Base-by-base conservation (phyloP, 177 flowering plant species). In the Vitis hybrid region DNA sequence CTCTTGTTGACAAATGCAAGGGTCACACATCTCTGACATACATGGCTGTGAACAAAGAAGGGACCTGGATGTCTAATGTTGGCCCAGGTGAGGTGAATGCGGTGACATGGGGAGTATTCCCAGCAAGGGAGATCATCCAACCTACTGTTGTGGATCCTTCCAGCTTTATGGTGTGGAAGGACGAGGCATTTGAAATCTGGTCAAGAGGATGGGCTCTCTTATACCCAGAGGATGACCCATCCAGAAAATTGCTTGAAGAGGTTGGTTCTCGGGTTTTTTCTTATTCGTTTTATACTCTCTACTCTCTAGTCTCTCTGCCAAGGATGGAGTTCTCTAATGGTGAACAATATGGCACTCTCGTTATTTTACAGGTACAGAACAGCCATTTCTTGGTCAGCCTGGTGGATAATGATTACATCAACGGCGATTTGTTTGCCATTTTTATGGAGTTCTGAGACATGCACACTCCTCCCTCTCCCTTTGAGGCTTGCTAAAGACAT, bases 51-150 rank as follows among this genome's bases (percentile, higher is more conserved):
- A 87, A 86, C 80, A 90, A 89, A 76, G 88, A 71, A 64, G 97
- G 92, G 39, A 71, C 48, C 3, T 79, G 72, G 80, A 58, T 85
- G 33, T 87, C 97, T 5, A 92, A 94, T 57, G 67, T 79, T 22
- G 77, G 70, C 53, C 64, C 76, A 15, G 62, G 68, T 61, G 83
- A 78, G 64, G 93, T 92, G 66, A 94, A 94, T 77, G 98, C 97
- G 1, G 93, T 92, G 62, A 92, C 98, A 18, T 94, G 98, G 98
- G 98, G 98, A 68, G 97, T 87, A 39, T 94, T 94, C 84, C 94
- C 95, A 14, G 94, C 86, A 51, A 89, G 87, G 79, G 97, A 94
- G 84, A 82, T 94, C 59, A 80, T 90, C 79, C 98, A 94, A 74
- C 98, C 98, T 48, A 92, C 95, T 19, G 88, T 94, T 55, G 97